Evolutionary conservation across 768 basidiomycete species (phyloP), one percentile per base, ranked within the genome.

Genomic region (Infundibulicybe gibba): DNA sequence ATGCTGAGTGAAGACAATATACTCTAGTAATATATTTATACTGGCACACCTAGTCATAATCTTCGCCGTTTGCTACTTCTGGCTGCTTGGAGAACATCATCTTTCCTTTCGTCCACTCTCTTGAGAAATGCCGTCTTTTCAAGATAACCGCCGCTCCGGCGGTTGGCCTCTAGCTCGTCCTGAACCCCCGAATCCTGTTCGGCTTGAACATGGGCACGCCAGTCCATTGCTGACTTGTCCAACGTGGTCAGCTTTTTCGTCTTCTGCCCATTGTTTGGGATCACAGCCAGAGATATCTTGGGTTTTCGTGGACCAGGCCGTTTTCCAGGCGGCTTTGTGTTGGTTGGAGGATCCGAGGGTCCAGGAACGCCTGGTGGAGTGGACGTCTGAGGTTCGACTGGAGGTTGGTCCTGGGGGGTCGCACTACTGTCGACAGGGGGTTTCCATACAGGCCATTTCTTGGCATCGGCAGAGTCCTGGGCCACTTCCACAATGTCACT

Each of bases 221-320:
- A 94, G 59, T 94, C 91, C 78, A 94, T 81, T 11, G 85, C 81
- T 0, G 87, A 90, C 61, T 92, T 93, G 51, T 91, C 89, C 12
- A 94, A 71, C 19, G 89, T 92, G 17, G 86, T 82, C 6, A 94
- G 71, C 64, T 87, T 92, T 61, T 86, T 89, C 2, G 81, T 70
- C 57, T 84, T 89, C 11, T 64, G 67, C 1, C 71, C 49, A 6
- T 69, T 51, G 11, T 68, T 67, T 0, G 85, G 85, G 30, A 85
- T 61, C 12, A 76, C 64, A 1, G 77, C 72, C 6, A 90, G 71
- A 2, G 69, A 63, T 0, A 72, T 72, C 57, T 81, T 84, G 1
- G 86, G 67, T 56, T 83, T 89, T 15, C 86, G 81, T 11, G 86
- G 83, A 0, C 85, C 83, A 2, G 79, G 77, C 20, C 75, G 76